A percentile compares a stretch with the other conserved stretches of the same genome.
Conservation (phyloP, 2,329 filamentous ascomycete species). For the Didymella glomerata region DNA sequence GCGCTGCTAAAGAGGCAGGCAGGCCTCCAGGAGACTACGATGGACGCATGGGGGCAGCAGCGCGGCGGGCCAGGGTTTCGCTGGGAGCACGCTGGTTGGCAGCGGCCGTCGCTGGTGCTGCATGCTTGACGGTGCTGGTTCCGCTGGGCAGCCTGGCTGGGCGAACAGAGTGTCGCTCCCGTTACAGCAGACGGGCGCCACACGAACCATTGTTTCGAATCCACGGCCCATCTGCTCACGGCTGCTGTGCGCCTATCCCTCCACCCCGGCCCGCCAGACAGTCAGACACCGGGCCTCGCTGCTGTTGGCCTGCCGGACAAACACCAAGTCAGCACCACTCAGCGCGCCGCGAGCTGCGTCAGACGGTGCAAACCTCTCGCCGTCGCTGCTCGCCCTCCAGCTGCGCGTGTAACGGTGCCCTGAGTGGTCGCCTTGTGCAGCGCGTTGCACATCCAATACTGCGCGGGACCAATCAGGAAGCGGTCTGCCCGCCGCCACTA, state of each 20-base stretch:
- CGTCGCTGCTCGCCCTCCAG: constrained; percentile 12
- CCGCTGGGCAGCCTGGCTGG: constrained; percentile 27
- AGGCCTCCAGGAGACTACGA: background rate
- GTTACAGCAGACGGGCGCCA: constrained; percentile 30
- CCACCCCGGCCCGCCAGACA: constrained; percentile 18
- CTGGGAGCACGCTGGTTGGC: constrained; percentile 16
- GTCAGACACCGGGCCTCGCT: constrained; percentile 8
- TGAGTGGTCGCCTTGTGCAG: constrained; percentile 17
- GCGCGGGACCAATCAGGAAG: constrained; percentile 34
- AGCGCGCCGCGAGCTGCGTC: constrained; percentile 6
- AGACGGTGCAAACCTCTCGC: constrained; percentile 9
- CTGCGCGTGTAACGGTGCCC: constrained; percentile 24
- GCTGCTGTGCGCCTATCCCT: constrained; percentile 15
- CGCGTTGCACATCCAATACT: constrained; percentile 40
- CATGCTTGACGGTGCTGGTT: constrained; percentile 19
- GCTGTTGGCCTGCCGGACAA: background rate
- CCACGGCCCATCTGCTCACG: constrained; percentile 19
- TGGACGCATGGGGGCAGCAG: constrained; percentile 14
- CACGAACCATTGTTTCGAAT: constrained; percentile 38
- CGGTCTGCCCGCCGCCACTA: constrained; percentile 23
- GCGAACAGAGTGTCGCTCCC: constrained; percentile 31
- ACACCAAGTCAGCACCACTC: constrained; percentile 24
- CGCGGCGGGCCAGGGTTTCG: constrained; percentile 25
- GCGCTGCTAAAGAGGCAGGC: constrained; percentile 24
- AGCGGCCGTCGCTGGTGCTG: constrained; percentile 5